Evolutionary conservation across 805 yeast species (phyloP), one percentile per base, ranked within the genome.

Genomic region (Hermanozyma aechmeae): DNA sequence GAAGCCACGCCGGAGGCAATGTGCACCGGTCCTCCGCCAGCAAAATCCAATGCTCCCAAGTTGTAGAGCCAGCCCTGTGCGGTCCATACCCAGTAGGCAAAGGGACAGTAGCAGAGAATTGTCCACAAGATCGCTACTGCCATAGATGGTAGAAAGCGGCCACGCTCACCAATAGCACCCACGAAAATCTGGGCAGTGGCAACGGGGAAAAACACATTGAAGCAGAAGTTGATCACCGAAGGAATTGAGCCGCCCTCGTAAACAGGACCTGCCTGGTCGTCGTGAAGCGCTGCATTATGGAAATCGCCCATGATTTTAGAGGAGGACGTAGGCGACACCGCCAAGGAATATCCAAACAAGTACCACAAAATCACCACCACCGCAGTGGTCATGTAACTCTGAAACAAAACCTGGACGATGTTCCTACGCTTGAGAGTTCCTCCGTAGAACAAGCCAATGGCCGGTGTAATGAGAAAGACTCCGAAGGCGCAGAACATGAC

Each of bases 21-120:
- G 43, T 65, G 71, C 18, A 65, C 71, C 1, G 70, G 70, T 16
- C 69, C 69, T 21, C 71, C 71, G 23, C 71, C 71, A 6, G 70
- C 69, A 43, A 65, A 65, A 39, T 65, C 71, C 31, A 65, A 51
- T 4, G 59, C 61, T 4, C 70, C 71, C 25, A 65, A 46, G 16
- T 48, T 53, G 29, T 44, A 55, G 26, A 65, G 48, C 65, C 68
- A 65, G 11, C 71, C 71, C 32, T 58, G 60, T 4, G 43, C 45
- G 16, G 56, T 58, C 71, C 71, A 65, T n/a, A 65, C 65, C 50
- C 68, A 54, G 42, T 52, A 65, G 3, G 70, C 69, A 22, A 56
- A 41, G 8, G 69, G 69, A 33, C 66, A 61, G 39, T 65, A 65
- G 27, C 61, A 59, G n/a, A 64, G 59, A 7, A 65, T 50, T 19